A percentile compares a stretch with the other conserved stretches of the same genome.
phyloP scores from a whole-genome alignment of 352 stramenopile genomes.

The Globisporangium solare region DNA sequence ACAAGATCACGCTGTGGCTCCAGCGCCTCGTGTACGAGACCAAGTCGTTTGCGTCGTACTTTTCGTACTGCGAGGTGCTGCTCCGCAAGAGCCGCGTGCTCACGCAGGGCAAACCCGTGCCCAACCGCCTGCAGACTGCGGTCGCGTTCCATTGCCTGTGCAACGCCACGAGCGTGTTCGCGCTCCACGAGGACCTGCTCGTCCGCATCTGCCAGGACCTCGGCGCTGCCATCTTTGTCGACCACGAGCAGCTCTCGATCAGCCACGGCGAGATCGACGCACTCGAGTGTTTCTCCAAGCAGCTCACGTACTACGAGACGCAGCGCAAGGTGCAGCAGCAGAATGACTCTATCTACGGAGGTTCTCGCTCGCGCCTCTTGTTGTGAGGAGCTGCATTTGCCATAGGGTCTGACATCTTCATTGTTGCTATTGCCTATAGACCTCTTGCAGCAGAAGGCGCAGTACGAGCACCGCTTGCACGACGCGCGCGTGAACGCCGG shows the following conservation, averaged over 20 bases:
- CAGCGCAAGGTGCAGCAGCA: conserved; percentile 37
- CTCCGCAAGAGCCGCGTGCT: conserved; percentile 61
- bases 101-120: conserved; percentile 50
- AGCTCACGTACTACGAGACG: conserved; percentile 66
- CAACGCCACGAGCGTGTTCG: conserved; percentile 53
- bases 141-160: conserved; percentile 75
- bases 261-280: conserved; percentile 42
- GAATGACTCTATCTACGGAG: conserved; percentile 39
- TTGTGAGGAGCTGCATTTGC: too few species aligned
- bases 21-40: conserved; percentile 38
- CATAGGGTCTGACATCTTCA: too few species aligned
- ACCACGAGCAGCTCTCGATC: conserved; percentile 24
- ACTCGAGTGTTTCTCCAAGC: conserved; percentile 49
- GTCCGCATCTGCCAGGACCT: conserved; percentile 57
- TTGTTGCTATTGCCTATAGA: conserved; percentile 20
- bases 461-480: conserved; percentile 27
- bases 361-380: conserved; percentile 22
- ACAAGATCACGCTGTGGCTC: conserved; percentile 68
- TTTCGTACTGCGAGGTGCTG: conserved; percentile 70
- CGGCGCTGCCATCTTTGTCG: conserved; percentile 51
- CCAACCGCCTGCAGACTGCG: conserved; percentile 67
- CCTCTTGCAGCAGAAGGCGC: conserved; percentile 24
- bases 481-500: conserved; percentile 31
- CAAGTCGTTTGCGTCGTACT: conserved; percentile 53
- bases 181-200: conserved; percentile 51